Percentiles rank a stretch among this genome's conserved stretches.
These are phyloP conservation scores for Neurospora sp. DNA, from an alignment of 495 filamentous ascomycete species.

Conservation along the genomic window DNA sequence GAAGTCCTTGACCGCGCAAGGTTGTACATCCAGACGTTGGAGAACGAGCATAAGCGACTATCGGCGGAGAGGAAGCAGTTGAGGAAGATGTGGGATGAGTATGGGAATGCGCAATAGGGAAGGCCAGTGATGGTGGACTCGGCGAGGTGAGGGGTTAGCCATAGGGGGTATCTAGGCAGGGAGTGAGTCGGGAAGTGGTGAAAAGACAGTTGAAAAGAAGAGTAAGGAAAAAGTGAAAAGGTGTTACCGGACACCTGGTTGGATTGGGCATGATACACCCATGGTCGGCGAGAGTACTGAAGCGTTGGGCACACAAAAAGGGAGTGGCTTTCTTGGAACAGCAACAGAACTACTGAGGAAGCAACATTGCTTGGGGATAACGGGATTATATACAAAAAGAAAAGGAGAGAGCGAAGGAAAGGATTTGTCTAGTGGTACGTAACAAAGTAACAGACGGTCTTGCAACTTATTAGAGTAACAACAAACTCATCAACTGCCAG, in stretches of 20 bases:
- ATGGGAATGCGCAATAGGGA: neutral
- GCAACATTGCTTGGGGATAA: neutral
- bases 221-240: too few species aligned
- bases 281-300: neutral
- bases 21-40: conserved; percentile 14
- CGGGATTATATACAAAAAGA: neutral
- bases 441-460: neutral
- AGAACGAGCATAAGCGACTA: conserved; percentile 7
- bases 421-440: neutral
- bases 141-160: too few species aligned
- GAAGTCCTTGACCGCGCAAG: conserved; percentile 24
- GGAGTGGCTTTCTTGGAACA: neutral
- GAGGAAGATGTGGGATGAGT: conserved; percentile 2
- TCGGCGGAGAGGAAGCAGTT: conserved; percentile 10
- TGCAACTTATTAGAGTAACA: neutral
- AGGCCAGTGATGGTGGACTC: neutral
- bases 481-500: neutral
- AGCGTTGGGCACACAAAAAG: neutral
- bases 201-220: neutral
- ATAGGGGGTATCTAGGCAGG: too few species aligned
- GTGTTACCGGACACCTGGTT: neutral
- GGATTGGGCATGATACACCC: neutral
- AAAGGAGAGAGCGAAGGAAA: neutral
- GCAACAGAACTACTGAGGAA: neutral
- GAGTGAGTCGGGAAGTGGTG: neutral